These are phyloP conservation scores for Sanghuangporus sanghuang DNA, from an alignment of 1,284 basidiomycete species.

Conservation along the genomic window DNA sequence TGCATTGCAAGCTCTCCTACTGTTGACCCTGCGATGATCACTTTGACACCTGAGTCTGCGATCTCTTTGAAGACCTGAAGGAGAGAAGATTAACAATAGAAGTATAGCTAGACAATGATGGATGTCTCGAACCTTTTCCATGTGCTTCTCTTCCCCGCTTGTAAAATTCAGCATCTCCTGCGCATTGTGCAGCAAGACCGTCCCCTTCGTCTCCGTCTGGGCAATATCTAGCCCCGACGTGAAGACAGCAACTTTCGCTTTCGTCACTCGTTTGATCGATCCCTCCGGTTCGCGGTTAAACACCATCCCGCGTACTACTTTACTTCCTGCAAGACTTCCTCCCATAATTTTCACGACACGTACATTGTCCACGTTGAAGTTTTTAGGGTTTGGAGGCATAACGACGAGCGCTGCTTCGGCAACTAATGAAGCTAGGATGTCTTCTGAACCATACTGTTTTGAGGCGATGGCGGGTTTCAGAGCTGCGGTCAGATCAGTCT, in stretches of 20 bases:
- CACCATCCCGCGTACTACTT: conserved; percentile 96
- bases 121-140: conserved; percentile 74
- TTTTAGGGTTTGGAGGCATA: conserved; percentile 84
- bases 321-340: conserved; percentile 77
- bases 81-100: neutral
- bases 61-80: conserved; percentile 92
- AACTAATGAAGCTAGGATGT: conserved; percentile 77
- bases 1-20: conserved; percentile 96
- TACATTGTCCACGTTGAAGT: conserved; percentile 98
- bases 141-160: conserved; percentile 90
- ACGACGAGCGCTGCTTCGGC: conserved; percentile 89
- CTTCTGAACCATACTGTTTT: conserved; percentile 96
- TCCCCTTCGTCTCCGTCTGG: conserved; percentile 99
- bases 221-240: conserved; percentile 90
- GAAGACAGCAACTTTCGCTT: conserved; percentile 91
- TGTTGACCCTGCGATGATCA: conserved; percentile 89
- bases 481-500: conserved; percentile 71
- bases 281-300: conserved; percentile 95
- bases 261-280: conserved; percentile 76
- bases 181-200: conserved; percentile 93
- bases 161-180: conserved; percentile 98
- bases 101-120: neutral
- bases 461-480: conserved; percentile 92
- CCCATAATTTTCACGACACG: conserved; percentile 99
- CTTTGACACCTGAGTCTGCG: conserved; percentile 90